Percentiles rank a stretch among this genome's conserved stretches.
Conservation (phyloP, 2,329 filamentous ascomycete species). For the Exophiala alcalophila region DNA sequence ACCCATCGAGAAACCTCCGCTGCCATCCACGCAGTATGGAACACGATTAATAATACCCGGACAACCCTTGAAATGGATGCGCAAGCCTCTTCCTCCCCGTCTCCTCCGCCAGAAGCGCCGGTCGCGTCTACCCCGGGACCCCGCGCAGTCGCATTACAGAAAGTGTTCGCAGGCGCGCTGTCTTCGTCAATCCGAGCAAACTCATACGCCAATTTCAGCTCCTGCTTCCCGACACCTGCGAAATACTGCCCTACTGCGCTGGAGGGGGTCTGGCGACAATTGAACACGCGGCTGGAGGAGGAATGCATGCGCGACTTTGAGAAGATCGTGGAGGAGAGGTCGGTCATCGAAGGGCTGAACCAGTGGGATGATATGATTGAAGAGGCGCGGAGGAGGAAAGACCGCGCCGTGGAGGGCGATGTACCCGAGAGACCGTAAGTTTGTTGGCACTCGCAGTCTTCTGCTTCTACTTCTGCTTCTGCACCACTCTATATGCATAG, state of each 20-base stretch:
- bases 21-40: too few species aligned
- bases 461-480: too few species aligned
- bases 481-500: too few species aligned
- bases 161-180: constrained; percentile 59
- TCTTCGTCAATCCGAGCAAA: constrained; percentile 60
- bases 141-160: constrained; percentile 58
- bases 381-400: constrained; percentile 55
- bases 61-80: constrained; percentile 13
- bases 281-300: constrained; percentile 58
- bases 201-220: constrained; percentile 59
- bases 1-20: too few species aligned
- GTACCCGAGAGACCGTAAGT: constrained; percentile 23
- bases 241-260: constrained; percentile 55
- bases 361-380: constrained; percentile 59
- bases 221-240: constrained; percentile 63
- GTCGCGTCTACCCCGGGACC: constrained; percentile 55
- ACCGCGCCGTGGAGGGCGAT: constrained; percentile 33
- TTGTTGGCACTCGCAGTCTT: too few species aligned
- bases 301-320: constrained; percentile 60
- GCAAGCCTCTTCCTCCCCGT: constrained; percentile 42
- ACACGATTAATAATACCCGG: too few species aligned
- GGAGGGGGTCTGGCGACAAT: constrained; percentile 56
- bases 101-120: constrained; percentile 53
- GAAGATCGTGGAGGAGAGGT: constrained; percentile 55
- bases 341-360: constrained; percentile 58